Evolutionary conservation across 805 yeast genomes (phyloP).

Genomic region (Saccharomycopsis lassenensis): DNA sequence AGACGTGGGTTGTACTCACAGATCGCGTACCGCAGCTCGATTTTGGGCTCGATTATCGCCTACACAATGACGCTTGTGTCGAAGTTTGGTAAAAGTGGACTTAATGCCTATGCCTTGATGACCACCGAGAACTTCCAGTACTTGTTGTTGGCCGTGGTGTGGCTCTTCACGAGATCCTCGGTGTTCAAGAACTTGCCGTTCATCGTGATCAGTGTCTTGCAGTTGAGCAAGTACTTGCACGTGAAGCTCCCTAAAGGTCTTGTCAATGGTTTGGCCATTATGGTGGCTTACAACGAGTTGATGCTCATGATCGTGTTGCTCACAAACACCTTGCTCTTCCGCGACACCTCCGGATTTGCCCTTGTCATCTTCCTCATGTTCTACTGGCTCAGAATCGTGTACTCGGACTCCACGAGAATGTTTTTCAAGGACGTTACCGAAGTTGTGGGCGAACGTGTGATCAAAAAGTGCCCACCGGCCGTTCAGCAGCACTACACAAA

Average conservation of each 20-base stretch:
- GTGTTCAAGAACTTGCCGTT: conserved; percentile 56
- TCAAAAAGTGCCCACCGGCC: conserved; percentile 11
- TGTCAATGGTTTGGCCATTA: conserved; percentile 30
- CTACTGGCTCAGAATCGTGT: conserved; percentile 64
- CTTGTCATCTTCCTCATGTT: conserved; percentile 44
- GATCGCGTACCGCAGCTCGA: conserved; percentile 42
- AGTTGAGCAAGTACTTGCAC: conserved; percentile 34
- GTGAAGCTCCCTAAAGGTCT: conserved; percentile 28
- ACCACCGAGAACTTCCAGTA: conserved; percentile 73
- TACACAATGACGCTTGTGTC: conserved; percentile 43
- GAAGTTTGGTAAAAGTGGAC: conserved; percentile 48
- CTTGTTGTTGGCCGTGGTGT: conserved; percentile 39
- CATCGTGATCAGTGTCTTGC: conserved; percentile 45
- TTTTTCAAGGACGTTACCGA: conserved; percentile 15
- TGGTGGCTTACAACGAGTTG: conserved; percentile 53
- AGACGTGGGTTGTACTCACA: conserved; percentile 33
- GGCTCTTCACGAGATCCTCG: conserved; percentile 58
- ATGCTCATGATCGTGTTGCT: conserved; percentile 40
- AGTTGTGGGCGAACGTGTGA: conserved; percentile 11
- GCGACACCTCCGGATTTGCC: conserved; percentile 63
- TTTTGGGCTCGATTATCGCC: conserved; percentile 45
- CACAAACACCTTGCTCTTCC: conserved; percentile 48
- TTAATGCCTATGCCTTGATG: conserved; percentile 51
- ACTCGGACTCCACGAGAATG: conserved; percentile 21
- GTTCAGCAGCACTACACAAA: conserved; percentile 9